A percentile compares a stretch with the other conserved stretches of the same genome.
Evolutionary conservation across 495 filamentous ascomycete species (phyloP).

Genomic region (Chaetomium cochliodes): DNA sequence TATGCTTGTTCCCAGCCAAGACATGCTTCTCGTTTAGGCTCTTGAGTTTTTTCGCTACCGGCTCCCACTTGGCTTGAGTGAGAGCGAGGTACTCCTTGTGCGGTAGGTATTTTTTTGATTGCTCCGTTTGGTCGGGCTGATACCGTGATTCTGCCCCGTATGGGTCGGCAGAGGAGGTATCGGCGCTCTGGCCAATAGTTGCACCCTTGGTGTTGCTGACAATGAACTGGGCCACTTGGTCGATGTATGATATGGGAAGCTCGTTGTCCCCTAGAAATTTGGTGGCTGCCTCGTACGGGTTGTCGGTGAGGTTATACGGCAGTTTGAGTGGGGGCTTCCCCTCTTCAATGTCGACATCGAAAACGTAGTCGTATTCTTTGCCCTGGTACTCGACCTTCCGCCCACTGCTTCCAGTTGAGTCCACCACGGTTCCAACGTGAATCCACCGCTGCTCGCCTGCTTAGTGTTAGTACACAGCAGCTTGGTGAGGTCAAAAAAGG

Average conservation of each 20-base stretch:
- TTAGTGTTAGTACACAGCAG: slow-evolving; percentile 17
- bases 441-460: slow-evolving; percentile 63
- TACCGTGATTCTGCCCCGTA: slow-evolving; percentile 78
- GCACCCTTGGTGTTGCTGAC: slow-evolving; percentile 83
- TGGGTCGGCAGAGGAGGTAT: slow-evolving; percentile 58
- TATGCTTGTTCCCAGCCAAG: slow-evolving; percentile 65
- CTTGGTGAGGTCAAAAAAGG: too few species aligned
- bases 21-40: slow-evolving; percentile 31
- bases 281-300: slow-evolving; percentile 86
- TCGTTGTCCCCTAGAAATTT: slow-evolving; percentile 93
- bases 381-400: slow-evolving; percentile 70
- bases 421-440: slow-evolving; percentile 89
- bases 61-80: slow-evolving; percentile 44
- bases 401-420: slow-evolving; percentile 77
- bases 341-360: slow-evolving; percentile 96
- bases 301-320: slow-evolving; percentile 88
- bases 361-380: slow-evolving; percentile 95
- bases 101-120: slow-evolving; percentile 64
- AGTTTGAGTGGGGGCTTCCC: slow-evolving; percentile 91
- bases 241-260: slow-evolving; percentile 83
- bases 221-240: slow-evolving; percentile 94
- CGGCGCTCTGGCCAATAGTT: slow-evolving; percentile 59
- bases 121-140: slow-evolving; percentile 63
- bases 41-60: slow-evolving; percentile 29
- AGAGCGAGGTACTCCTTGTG: slow-evolving; percentile 82